Percentiles rank a stretch among this genome's conserved stretches.
Evolutionary conservation across 305 asterid genomes (phyloP).

Genomic region (Fraxinus angustifolia): DNA sequence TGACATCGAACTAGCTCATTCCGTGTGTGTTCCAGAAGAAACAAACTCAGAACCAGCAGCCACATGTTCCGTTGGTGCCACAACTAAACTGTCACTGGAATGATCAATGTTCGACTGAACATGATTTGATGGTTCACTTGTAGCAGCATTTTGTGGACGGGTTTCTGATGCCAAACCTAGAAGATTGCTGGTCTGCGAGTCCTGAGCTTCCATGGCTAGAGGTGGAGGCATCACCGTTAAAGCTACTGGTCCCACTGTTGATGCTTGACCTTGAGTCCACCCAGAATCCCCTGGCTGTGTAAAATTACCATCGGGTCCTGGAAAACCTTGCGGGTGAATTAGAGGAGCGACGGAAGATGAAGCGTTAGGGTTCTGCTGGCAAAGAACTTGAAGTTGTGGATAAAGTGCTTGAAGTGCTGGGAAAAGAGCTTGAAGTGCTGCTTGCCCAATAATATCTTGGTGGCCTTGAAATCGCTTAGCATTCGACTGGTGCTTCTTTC

Average conservation of each 20-base stretch:
- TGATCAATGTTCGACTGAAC: neutral
- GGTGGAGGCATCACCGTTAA: slow-evolving; percentile 9
- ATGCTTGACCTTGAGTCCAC: slow-evolving; percentile 24
- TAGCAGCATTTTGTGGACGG: neutral
- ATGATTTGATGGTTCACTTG: slow-evolving; percentile 18
- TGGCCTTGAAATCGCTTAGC: slow-evolving; percentile 48
- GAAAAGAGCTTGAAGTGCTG: slow-evolving; percentile 36
- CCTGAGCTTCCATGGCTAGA: slow-evolving; percentile 6
- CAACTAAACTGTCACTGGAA: slow-evolving; percentile 7
- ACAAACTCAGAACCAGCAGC: slow-evolving; percentile 13
- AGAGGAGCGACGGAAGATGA: slow-evolving; percentile 31
- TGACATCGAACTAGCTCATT: neutral
- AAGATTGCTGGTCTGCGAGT: neutral
- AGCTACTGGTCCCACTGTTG: slow-evolving; percentile 10
- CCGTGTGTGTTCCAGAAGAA: neutral
- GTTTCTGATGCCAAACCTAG: slow-evolving; percentile 21
- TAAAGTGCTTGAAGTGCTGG: slow-evolving; percentile 42
- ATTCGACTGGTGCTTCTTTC: slow-evolving; percentile 57
- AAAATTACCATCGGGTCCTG: slow-evolving; percentile 22
- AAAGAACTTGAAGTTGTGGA: slow-evolving; percentile 30
- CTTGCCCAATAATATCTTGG: slow-evolving; percentile 43
- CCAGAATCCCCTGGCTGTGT: slow-evolving; percentile 23
- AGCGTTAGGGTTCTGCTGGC: slow-evolving; percentile 32
- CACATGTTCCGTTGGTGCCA: slow-evolving; percentile 15
- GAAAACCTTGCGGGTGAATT: slow-evolving; percentile 32